A percentile compares a stretch with the other conserved stretches of the same genome.
These are phyloP conservation scores for Lentithecium fluviatile DNA, from an alignment of 495 filamentous ascomycete species.

Conservation along the genomic window DNA sequence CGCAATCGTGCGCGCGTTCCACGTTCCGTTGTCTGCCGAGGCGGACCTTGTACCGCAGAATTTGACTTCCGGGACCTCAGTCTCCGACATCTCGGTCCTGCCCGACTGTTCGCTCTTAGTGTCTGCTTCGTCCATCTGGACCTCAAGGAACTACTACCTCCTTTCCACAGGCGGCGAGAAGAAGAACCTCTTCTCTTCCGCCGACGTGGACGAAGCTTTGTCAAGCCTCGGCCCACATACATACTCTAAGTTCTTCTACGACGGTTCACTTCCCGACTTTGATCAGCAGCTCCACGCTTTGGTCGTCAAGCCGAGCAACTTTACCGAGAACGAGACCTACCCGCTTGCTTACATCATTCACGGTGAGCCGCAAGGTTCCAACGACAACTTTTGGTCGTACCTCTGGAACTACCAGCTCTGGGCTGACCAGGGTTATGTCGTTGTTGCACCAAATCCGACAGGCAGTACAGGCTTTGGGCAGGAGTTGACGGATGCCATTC, in stretches of 20 bases:
- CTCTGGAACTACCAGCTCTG: slow-evolving; percentile 55
- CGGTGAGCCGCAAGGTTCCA: slow-evolving; percentile 54
- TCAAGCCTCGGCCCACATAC: slow-evolving; percentile 14
- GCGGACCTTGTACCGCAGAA: slow-evolving; percentile 1
- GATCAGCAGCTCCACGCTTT: slow-evolving; percentile 46
- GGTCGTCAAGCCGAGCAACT: slow-evolving; percentile 47
- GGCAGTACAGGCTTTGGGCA: slow-evolving; percentile 55
- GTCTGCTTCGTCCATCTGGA: slow-evolving; percentile 42
- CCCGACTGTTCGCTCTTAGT: slow-evolving; percentile 43
- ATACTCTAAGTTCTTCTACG: slow-evolving; percentile 45
- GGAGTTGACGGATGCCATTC: slow-evolving; percentile 49
- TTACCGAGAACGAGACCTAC: slow-evolving; percentile 50
- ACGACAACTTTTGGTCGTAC: slow-evolving; percentile 52
- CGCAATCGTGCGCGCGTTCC: slow-evolving; percentile 25
- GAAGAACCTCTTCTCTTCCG: slow-evolving; percentile 37
- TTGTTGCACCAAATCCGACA: slow-evolving; percentile 55
- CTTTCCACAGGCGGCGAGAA: slow-evolving; percentile 37
- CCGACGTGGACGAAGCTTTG: slow-evolving; percentile 38
- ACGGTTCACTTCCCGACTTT: slow-evolving; percentile 28
- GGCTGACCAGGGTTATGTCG: slow-evolving; percentile 59
- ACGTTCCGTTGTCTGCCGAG: slow-evolving; percentile 9
- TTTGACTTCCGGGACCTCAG: slow-evolving; percentile 22
- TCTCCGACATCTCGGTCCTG: slow-evolving; percentile 39
- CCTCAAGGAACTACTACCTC: slow-evolving; percentile 44
- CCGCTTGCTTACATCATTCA: slow-evolving; percentile 54